These are phyloP conservation scores for Pseudogymnoascus sp. DNA, from an alignment of 2,329 filamentous ascomycete genomes.

Conservation along the genomic window DNA sequence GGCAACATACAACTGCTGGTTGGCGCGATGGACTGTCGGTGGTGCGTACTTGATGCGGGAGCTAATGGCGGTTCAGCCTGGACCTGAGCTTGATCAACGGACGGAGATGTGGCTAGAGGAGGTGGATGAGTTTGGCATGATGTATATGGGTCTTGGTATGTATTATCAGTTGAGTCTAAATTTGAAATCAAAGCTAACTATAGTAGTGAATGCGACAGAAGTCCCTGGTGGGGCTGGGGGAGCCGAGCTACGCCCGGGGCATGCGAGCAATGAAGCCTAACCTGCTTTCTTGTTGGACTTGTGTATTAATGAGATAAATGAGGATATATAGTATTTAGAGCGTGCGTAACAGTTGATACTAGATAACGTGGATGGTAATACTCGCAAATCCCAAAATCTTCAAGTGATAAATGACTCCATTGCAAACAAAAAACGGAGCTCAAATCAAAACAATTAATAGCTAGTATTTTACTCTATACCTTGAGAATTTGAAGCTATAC, in stretches of 20 bases:
- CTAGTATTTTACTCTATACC: neutral
- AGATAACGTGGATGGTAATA: neutral
- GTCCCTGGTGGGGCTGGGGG: neutral
- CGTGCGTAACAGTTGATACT: neutral
- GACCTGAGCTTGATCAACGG: constrained; percentile 27
- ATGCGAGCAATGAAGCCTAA: neutral
- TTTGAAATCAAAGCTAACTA: neutral
- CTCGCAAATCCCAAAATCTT: neutral
- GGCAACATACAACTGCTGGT: constrained; percentile 28
- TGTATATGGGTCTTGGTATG: constrained; percentile 33
- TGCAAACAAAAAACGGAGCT: neutral
- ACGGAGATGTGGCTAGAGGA: constrained; percentile 36
- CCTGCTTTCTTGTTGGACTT: neutral
- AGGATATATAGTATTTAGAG: neutral
- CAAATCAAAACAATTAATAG: neutral
- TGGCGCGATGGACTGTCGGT: constrained; percentile 29
- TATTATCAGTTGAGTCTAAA: neutral
- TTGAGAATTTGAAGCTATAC: neutral
- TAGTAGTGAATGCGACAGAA: constrained; percentile 3
- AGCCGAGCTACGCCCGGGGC: neutral
- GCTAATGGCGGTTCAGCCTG: constrained; percentile 27
- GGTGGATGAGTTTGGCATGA: constrained; percentile 34
- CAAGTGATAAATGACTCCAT: neutral
- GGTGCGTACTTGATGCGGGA: constrained; percentile 27
- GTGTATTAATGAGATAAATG: neutral